phyloP scores from a whole-genome alignment of 2,329 filamentous ascomycete genomes.

The Thielaviopsis populi region DNA sequence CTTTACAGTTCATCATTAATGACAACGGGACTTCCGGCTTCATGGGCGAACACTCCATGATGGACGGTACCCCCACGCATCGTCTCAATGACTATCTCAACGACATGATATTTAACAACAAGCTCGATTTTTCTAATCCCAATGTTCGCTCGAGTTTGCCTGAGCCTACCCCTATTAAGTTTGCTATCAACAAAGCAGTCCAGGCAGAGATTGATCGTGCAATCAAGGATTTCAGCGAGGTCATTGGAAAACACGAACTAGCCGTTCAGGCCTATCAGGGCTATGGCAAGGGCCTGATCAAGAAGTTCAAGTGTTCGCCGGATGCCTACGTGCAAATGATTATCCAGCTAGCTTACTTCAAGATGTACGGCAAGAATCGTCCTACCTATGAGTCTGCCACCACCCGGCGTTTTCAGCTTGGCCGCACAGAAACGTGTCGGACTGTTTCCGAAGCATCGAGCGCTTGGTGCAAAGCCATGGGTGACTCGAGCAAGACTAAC shows the following conservation, averaged over 20 bases:
- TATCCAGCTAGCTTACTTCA: constrained; percentile 95
- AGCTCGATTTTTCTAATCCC: constrained; percentile 74
- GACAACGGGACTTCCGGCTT: constrained; percentile 97
- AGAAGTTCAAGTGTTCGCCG: constrained; percentile 97
- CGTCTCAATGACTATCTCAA: constrained; percentile 92
- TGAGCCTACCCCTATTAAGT: constrained; percentile 62
- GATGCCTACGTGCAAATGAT: constrained; percentile 98
- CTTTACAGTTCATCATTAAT: constrained; percentile 92
- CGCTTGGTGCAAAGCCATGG: constrained; percentile 78
- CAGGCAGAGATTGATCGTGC: constrained; percentile 67
- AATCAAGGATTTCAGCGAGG: constrained; percentile 58
- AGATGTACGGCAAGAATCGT: constrained; percentile 97
- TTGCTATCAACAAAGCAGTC: constrained; percentile 60
- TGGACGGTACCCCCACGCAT: constrained; percentile 97
- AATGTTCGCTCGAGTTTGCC: constrained; percentile 67
- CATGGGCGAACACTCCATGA: constrained; percentile 98
- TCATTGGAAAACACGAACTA: constrained; percentile 80
- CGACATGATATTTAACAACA: constrained; percentile 83
- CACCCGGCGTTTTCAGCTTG: constrained; percentile 87
- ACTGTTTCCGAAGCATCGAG: constrained; percentile 81
- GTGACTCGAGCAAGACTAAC: constrained; percentile 47
- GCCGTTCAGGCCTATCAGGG: constrained; percentile 90
- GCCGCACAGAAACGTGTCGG: constrained; percentile 91
- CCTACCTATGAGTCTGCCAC: constrained; percentile 96
- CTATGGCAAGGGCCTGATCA: constrained; percentile 96